Base-by-base conservation (phyloP, 116 monocot species). In the Cymodocea nodosa region DNA sequence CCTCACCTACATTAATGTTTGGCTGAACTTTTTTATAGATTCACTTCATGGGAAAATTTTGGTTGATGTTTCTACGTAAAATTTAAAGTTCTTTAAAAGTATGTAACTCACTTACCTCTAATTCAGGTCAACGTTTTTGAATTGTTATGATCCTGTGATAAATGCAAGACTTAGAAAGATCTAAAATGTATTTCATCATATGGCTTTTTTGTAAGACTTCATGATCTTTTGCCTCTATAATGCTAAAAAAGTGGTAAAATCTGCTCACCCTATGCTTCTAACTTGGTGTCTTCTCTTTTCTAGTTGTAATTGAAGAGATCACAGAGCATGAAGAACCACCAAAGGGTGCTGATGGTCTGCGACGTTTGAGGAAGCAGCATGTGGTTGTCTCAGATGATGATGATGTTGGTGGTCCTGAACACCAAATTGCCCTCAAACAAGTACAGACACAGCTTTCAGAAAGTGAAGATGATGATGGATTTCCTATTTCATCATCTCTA, bases 401-500 rank as follows among this genome's bases (percentile, higher is more conserved):
- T 20, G 68, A 59, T 63, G 68, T 59, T 55, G 73, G 15, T 55
- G 73, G 15, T 50, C 69, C 81, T 58, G 56, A 94, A 30, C 70
- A 15, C 40, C 76, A 84, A 53, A 72, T 83, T 63, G 71, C 75
- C 60, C 80, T 78, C 23, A 79, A 68, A 60, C 15, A 59, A 53
- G 66, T 66, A 36, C 50, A 49, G 7, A 5, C 68, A 39, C 25
- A 36, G 51, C 30, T 51, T 13, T 14, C 69, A 23, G 94, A 88
- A 73, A 91, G 91, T 73, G 97, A 97, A 80, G 97, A 97, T 84
- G 91, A 88, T 68, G 91, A 91, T 85, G 97, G 91, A 14, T 91
- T 97, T 68, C 97, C 97, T 36, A 75, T 86, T 72, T 79, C 70
- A 23, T 65, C 72, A 23, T 65, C 67, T 7, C 18, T 30, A 9